Evolutionary conservation across 1,284 basidiomycete species (phyloP).

Genomic region (Amylostereum areolatum): DNA sequence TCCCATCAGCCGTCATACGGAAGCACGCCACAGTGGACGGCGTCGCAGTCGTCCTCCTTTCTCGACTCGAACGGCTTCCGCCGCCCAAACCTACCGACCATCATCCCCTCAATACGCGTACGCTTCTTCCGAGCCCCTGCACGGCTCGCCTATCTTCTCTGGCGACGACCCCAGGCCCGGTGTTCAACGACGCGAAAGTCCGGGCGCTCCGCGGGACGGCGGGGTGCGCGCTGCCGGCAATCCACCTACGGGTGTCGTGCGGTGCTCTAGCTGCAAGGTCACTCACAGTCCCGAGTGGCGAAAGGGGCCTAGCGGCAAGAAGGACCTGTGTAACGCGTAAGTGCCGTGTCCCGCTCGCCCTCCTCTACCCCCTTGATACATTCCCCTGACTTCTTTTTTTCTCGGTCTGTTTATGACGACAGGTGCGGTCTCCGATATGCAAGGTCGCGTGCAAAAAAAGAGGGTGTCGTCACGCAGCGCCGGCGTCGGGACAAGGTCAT

Average conservation of each 20-base stretch:
- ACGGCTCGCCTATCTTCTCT: conserved; percentile 21
- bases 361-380: too few relatives aligned
- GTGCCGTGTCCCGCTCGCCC: too few relatives aligned
- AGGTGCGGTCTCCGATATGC: conserved; percentile 80
- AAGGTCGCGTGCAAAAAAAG: conserved; percentile 78
- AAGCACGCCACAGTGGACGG: conserved; percentile 11
- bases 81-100: conserved; percentile 6
- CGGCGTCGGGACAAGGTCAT: conserved; percentile 37
- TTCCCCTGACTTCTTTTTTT: conserved; percentile 20
- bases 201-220: background rate
- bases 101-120: conserved; percentile 9
- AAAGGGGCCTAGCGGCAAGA: conserved; percentile 85
- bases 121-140: conserved; percentile 12
- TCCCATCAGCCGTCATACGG: conserved; percentile 8
- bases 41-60: conserved; percentile 18
- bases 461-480: conserved; percentile 43
- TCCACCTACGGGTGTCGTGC: conserved; percentile 67
- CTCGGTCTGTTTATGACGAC: conserved; percentile 20
- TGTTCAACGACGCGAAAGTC: background rate
- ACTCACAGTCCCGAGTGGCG: conserved; percentile 92
- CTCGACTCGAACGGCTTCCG: conserved; percentile 7
- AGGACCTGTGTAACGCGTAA: conserved; percentile 92
- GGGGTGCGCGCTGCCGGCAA: conserved; percentile 36
- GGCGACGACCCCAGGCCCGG: conserved; percentile 15
- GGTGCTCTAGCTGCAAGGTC: conserved; percentile 80